phyloP scores from a whole-genome alignment of 176 grass and related monocot species.

The Typha latifolia region DNA sequence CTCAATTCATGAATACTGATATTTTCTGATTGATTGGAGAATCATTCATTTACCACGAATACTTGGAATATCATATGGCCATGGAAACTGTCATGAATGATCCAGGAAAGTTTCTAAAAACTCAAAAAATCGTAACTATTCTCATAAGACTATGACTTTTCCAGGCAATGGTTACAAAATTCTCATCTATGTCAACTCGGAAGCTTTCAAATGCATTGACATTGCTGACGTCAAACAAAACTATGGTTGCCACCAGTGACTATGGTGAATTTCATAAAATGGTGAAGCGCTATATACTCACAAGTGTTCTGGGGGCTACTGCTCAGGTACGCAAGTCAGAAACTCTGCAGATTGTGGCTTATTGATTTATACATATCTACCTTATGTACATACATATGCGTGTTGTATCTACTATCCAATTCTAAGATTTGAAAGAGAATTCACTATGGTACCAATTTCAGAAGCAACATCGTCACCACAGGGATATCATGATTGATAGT shows the following conservation, averaged over 20 bases:
- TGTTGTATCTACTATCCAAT: no score
- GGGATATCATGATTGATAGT: constrained; percentile 53
- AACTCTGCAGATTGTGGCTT: background rate
- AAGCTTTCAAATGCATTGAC: constrained; percentile 67
- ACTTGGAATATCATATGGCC: no score
- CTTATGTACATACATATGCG: no score
- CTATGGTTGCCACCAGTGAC: constrained; percentile 72
- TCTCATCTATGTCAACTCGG: constrained; percentile 62
- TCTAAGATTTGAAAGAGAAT: background rate
- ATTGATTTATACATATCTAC: background rate
- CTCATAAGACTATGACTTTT: constrained; percentile 7
- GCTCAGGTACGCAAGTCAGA: constrained; percentile 42
- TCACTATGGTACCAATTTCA: constrained; percentile 23
- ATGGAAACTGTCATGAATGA: no score
- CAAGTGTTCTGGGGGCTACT: constrained; percentile 48
- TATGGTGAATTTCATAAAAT: constrained; percentile 74
- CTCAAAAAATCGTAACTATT: background rate
- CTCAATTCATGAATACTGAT: no score
- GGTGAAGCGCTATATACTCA: constrained; percentile 73
- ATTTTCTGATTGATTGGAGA: no score
- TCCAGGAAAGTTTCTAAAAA: no score
- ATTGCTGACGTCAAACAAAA: constrained; percentile 57
- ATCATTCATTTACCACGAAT: no score
- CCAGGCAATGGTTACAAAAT: constrained; percentile 81
- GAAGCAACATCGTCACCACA: constrained; percentile 47